phyloP scores from a whole-genome alignment of 192 early-diverging fungal genomes.

The Backusella morwellensis region DNA sequence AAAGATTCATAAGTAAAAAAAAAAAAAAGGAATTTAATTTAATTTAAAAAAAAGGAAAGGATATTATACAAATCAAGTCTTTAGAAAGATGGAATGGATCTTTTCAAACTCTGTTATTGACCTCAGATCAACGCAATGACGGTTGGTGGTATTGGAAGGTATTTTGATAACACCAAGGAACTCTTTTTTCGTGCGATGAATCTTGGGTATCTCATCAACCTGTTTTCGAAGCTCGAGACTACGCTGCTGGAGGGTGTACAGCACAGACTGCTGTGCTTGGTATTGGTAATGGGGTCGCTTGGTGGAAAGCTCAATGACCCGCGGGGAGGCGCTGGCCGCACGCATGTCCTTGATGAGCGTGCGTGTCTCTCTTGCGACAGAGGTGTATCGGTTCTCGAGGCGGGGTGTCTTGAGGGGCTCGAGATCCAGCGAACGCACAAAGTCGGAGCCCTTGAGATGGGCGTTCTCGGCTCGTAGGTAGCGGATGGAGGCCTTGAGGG shows the following conservation, averaged over 20 bases:
- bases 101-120: conserved; percentile 4
- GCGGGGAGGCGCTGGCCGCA: conserved; percentile 45
- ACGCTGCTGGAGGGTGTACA: conserved; percentile 55
- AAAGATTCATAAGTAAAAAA: no score
- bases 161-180: neutral
- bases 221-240: conserved; percentile 42
- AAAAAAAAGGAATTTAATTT: neutral
- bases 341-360: conserved; percentile 47
- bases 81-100: neutral
- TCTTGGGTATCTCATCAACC: conserved; percentile 2
- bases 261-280: conserved; percentile 52
- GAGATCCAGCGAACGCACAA: conserved; percentile 41
- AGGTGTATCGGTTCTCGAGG: conserved; percentile 11
- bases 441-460: conserved; percentile 66
- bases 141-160: neutral
- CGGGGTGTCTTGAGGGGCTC: neutral
- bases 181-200: neutral
- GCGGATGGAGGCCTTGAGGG: conserved; percentile 71
- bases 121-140: neutral
- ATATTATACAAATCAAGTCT: conserved; percentile 9
- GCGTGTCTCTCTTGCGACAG: conserved; percentile 48
- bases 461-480: conserved; percentile 83
- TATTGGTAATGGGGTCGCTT: conserved; percentile 53
- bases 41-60: neutral
- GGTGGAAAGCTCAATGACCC: conserved; percentile 45